Conservation (phyloP, 1,139 yeast species). For the Candida labiduridarum region DNA sequence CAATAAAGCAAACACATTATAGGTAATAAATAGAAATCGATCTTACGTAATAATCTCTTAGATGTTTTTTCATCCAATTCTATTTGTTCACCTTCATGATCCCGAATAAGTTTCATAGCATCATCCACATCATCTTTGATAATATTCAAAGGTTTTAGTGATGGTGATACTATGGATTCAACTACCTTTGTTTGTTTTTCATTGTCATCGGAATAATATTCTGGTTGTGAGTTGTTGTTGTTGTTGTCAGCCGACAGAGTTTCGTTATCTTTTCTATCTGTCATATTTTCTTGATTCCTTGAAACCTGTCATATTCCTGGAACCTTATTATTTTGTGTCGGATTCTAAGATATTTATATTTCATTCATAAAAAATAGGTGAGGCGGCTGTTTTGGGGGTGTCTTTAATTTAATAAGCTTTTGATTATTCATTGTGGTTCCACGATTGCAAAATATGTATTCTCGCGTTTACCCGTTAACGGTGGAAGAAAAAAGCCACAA, state of each 20-base stretch:
- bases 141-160: not conserved
- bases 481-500: not conserved
- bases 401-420: not conserved
- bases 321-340: not conserved
- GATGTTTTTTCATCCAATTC: constrained; percentile 22
- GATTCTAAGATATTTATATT: too few species aligned
- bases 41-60: constrained; percentile 38
- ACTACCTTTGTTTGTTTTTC: not conserved
- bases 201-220: not conserved
- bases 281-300: not conserved
- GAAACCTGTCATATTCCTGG: not conserved
- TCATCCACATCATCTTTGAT: constrained; percentile 27
- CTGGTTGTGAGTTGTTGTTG: not conserved
- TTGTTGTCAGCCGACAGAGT: not conserved
- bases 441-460: not conserved
- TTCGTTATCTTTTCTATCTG: not conserved
- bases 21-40: constrained; percentile 58
- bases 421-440: not conserved
- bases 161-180: not conserved
- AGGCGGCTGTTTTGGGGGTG: not conserved
- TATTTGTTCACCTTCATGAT: constrained; percentile 18
- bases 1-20: constrained; percentile 58
- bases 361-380: not conserved
- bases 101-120: constrained; percentile 32
- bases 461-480: too few species aligned